Base-by-base conservation (phyloP, 805 yeast genomes). In the Sugiyamaella marilandica region DNA sequence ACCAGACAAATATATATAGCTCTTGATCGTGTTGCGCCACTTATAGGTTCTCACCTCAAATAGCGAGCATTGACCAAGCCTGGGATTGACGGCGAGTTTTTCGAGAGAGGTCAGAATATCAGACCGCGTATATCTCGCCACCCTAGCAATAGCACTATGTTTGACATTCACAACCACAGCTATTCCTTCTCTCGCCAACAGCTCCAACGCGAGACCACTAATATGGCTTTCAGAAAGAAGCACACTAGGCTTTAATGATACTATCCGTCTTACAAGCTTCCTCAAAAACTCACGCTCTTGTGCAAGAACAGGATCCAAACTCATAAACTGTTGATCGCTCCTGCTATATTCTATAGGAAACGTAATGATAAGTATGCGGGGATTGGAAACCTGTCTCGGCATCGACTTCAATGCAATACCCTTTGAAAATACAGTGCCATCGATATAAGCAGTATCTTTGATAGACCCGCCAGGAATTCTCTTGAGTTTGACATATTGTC, bases 401-500 rank as follows among this genome's bases (percentile, higher is more conserved):
- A 94, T 95, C 1, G 78, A 66, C 62, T 84, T 87, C 36, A 87
- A 74, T 2, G 96, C 96, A 43, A 91, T 72, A 14, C 83, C 81
- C 59, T 90, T 89, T 0, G 97, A 85, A 67, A 91, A 89, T 2
- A 88, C 85, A 3, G 88, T 69, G 0, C 99, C 99, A 62, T 85
- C 83, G 2, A 92, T 66, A 31, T 80, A 77, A 26, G 71, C 70
- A 0, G 92, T 81, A 41, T 85, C 83, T 4, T 73, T 70, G 1
- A 84, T 78, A 1, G 65, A 54, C 0, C 95, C 94, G 1, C 99
- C 98, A 0, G 84, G 76, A 8, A 92, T 80, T 54, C 89, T 77
- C 64, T 94, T 95, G 44, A 94, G 76, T 63, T 95, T 94, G 41
- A 94, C 81, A 67, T 87, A 92, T 59, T 85, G 91, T n/a, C 92